These are phyloP conservation scores for Vaccinium darrowii DNA, from an alignment of 148 eudicot species.

Conservation along the genomic window DNA sequence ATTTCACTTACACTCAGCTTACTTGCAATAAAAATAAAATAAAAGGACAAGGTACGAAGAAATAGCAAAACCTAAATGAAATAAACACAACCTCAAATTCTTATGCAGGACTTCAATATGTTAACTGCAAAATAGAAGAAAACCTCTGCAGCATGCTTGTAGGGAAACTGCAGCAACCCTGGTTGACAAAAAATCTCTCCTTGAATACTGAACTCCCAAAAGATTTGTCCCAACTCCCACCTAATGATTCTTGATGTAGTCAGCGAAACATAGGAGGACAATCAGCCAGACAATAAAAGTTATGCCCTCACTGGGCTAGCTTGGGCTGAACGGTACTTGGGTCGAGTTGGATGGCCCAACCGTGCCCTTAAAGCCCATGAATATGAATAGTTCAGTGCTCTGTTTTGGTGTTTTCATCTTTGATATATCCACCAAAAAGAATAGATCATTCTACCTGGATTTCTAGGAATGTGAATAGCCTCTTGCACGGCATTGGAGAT, in stretches of 20 bases:
- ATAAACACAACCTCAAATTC: background rate
- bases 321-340: too few species aligned
- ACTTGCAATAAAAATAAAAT: background rate
- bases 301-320: too few species aligned
- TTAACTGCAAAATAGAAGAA: background rate
- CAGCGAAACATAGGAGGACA: too few species aligned
- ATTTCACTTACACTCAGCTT: background rate
- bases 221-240: background rate
- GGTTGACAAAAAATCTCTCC: constrained; percentile 34
- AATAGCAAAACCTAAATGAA: background rate
- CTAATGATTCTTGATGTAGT: background rate
- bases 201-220: background rate
- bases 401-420: too few species aligned
- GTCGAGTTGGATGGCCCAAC: too few species aligned
- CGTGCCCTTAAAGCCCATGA: too few species aligned
- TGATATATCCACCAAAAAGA: too few species aligned
- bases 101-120: background rate
- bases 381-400: too few species aligned
- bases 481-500: too few species aligned
- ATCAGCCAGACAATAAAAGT: too few species aligned
- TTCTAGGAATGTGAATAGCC: too few species aligned
- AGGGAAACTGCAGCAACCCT: constrained; percentile 65
- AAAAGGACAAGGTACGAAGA: background rate
- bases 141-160: constrained; percentile 96
- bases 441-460: too few species aligned